Percentiles rank a stretch among this genome's conserved stretches.
Evolutionary conservation across 352 stramenopile genomes (phyloP).

Genomic region (Phytophthora citricola): DNA sequence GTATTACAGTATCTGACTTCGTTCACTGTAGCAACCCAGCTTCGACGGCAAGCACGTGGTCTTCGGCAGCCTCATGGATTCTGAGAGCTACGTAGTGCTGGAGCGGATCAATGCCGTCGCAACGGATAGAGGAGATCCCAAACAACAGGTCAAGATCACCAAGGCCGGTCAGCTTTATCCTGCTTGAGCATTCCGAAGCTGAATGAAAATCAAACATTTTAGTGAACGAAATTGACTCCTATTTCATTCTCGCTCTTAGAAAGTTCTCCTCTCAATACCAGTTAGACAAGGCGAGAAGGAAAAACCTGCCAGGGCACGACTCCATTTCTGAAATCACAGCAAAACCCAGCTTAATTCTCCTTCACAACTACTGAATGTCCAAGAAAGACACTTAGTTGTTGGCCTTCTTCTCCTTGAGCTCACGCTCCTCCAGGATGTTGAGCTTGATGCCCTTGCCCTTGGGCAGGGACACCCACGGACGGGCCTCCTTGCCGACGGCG

Average conservation of each 20-base stretch:
- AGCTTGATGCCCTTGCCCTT: conserved; percentile 99
- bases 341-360: conserved; percentile 10
- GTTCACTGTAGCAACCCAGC: conserved; percentile 38
- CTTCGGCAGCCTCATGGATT: conserved; percentile 66
- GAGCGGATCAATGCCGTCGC: conserved; percentile 58
- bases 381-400: conserved; percentile 57
- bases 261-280: conserved; percentile 44
- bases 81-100: conserved; percentile 54
- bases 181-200: conserved; percentile 3
- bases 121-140: conserved; percentile 56
- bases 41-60: conserved; percentile 88
- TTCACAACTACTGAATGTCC: conserved; percentile 19
- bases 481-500: conserved; percentile 94
- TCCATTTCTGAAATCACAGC: conserved; percentile 22
- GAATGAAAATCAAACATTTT: not conserved
- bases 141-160: conserved; percentile 51
- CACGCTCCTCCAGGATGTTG: conserved; percentile 97
- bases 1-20: not conserved
- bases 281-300: conserved; percentile 10
- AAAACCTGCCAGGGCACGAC: conserved; percentile 18
- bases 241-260: conserved; percentile 44
- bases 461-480: conserved; percentile 95
- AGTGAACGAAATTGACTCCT: conserved; percentile 36
- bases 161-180: conserved; percentile 57
- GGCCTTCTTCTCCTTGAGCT: conserved; percentile 78